Evolutionary conservation across 208 protist species (phyloP).

Genomic region (Trypanosoma avium): DNA sequence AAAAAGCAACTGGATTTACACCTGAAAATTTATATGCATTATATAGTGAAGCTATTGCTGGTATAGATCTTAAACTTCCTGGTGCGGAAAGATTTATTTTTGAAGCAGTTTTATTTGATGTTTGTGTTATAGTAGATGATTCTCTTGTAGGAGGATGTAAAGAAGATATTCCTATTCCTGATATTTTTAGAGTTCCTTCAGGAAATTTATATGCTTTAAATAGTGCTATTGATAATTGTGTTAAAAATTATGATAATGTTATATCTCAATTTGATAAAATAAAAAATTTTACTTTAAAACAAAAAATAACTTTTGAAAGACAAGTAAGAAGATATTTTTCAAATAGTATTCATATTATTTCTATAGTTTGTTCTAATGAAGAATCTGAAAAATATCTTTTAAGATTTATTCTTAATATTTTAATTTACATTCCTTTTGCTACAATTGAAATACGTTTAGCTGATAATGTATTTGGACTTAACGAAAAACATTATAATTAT

Average conservation of each 20-base stretch:
- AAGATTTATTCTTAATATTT: conserved; percentile 21
- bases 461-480: not conserved
- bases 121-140: conserved; percentile 27
- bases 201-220: conserved; percentile 17
- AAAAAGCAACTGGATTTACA: conserved; percentile 14
- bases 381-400: conserved; percentile 11
- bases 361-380: conserved; percentile 14
- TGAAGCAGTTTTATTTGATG: conserved; percentile 30
- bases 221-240: conserved; percentile 11
- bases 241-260: conserved; percentile 16
- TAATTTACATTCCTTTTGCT: conserved; percentile 22
- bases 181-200: conserved; percentile 22
- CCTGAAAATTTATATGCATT: conserved; percentile 23
- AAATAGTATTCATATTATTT: conserved; percentile 32
- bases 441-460: conserved; percentile 21
- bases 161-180: conserved; percentile 28
- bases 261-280: conserved; percentile 10
- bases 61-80: conserved; percentile 26
- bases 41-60: conserved; percentile 19
- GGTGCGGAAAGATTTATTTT: conserved; percentile 32
- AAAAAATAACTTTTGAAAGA: conserved; percentile 24
- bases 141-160: conserved; percentile 18
- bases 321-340: conserved; percentile 36
- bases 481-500: not conserved
- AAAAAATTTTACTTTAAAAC: conserved; percentile 18